Percentiles rank a stretch among this genome's conserved stretches.
Evolutionary conservation across 805 yeast genomes (phyloP).

Genomic region (Tetrapisispora nanseiensis): DNA sequence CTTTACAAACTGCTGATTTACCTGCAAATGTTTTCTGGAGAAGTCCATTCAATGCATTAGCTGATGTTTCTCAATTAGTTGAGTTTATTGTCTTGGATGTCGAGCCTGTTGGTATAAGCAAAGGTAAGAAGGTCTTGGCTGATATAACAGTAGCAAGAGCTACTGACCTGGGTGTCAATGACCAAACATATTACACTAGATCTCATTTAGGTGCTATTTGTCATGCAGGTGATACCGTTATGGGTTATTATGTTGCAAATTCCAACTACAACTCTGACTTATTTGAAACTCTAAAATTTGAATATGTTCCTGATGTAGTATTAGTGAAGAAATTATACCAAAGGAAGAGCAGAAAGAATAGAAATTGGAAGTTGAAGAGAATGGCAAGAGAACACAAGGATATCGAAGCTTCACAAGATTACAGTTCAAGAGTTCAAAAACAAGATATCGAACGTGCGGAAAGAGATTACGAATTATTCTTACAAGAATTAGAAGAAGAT

Average conservation of each 20-base stretch:
- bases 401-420: slow-evolving; percentile 61
- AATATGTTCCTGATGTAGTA: slow-evolving; percentile 72
- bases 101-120: slow-evolving; percentile 76
- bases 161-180: slow-evolving; percentile 78
- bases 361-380: slow-evolving; percentile 90
- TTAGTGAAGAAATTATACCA: slow-evolving; percentile 82
- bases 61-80: slow-evolving; percentile 63
- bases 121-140: slow-evolving; percentile 73
- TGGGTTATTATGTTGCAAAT: slow-evolving; percentile 82
- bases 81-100: slow-evolving; percentile 90
- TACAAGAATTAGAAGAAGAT: slow-evolving; percentile 96
- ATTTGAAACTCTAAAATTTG: slow-evolving; percentile 59
- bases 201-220: slow-evolving; percentile 89
- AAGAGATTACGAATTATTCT: slow-evolving; percentile 87
- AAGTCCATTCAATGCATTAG: slow-evolving; percentile 63
- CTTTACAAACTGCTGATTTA: slow-evolving; percentile 70
- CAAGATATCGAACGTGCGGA: slow-evolving; percentile 89
- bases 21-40: slow-evolving; percentile 71
- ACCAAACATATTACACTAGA: slow-evolving; percentile 70
- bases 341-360: slow-evolving; percentile 64
- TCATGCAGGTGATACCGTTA: slow-evolving; percentile 91
- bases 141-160: slow-evolving; percentile 89
- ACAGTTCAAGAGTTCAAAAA: slow-evolving; percentile 58
- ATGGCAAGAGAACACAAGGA: slow-evolving; percentile 95
- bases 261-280: slow-evolving; percentile 82